phyloP scores from a whole-genome alignment of 2,329 filamentous ascomycete species.

The Metarhizium guizhouense region DNA sequence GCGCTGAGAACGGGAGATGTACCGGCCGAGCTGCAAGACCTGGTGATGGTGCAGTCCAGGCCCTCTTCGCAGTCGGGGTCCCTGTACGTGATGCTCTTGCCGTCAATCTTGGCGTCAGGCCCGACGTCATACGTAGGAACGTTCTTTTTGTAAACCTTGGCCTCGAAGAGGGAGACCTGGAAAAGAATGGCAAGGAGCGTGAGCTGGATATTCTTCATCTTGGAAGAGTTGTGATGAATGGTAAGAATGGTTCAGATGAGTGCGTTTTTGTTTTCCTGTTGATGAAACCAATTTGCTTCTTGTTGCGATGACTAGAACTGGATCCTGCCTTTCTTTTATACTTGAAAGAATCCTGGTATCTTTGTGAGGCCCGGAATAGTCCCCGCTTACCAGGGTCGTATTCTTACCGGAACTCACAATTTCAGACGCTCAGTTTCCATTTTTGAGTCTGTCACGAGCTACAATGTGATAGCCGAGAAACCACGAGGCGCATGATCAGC shows the following conservation, averaged over 20 bases:
- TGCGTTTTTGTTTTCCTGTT: too few relatives aligned
- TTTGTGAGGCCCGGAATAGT: too few relatives aligned
- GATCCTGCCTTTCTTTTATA: too few relatives aligned
- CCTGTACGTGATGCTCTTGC: slow-evolving; percentile 8
- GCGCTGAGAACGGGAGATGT: slow-evolving; percentile 6
- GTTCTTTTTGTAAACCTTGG: slow-evolving; percentile 8
- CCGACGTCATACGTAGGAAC: slow-evolving; percentile 7
- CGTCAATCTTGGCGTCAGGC: slow-evolving; percentile 4
- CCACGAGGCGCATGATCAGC: not conserved
- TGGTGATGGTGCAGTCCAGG: slow-evolving; percentile 1
- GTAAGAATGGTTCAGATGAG: not conserved
- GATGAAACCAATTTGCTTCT: too few relatives aligned
- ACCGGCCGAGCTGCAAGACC: slow-evolving; percentile 1
- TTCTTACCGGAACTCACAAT: too few relatives aligned
- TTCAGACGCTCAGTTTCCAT: not conserved
- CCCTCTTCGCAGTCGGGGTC: slow-evolving; percentile 8
- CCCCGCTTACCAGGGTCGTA: too few relatives aligned
- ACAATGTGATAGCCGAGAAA: not conserved
- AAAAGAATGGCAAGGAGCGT: slow-evolving; percentile 1
- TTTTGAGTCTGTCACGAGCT: not conserved
- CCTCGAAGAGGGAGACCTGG: slow-evolving; percentile 4
- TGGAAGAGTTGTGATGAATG: not conserved
- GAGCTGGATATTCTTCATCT: slow-evolving; percentile 1
- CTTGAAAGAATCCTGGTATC: too few relatives aligned
- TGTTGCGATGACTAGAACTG: too few relatives aligned